phyloP scores from a whole-genome alignment of 2,329 filamentous ascomycete species.

The Helotiales sp. region DNA sequence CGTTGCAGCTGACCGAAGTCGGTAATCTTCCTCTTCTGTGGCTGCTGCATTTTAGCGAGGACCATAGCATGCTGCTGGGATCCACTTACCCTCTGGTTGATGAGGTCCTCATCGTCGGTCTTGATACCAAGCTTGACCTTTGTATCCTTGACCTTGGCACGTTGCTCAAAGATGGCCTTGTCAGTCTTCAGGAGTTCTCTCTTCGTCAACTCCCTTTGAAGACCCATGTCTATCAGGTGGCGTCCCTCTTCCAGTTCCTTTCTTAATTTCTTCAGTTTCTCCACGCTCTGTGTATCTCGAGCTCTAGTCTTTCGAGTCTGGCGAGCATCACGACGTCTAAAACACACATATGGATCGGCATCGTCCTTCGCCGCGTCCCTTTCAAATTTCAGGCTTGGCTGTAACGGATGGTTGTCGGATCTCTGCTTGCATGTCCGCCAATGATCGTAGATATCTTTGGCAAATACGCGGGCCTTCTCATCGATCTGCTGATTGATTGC shows the following conservation, averaged over 20 bases:
- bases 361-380: slow-evolving; percentile 93
- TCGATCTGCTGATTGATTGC: slow-evolving; percentile 55
- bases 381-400: slow-evolving; percentile 86
- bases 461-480: slow-evolving; percentile 52
- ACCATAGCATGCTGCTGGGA: slow-evolving; percentile 34
- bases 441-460: slow-evolving; percentile 83
- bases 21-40: slow-evolving; percentile 69
- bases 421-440: slow-evolving; percentile 75
- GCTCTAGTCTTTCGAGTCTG: slow-evolving; percentile 93
- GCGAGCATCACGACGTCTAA: slow-evolving; percentile 89
- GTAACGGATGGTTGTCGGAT: slow-evolving; percentile 69
- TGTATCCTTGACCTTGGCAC: slow-evolving; percentile 78
- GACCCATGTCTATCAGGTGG: slow-evolving; percentile 74
- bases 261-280: slow-evolving; percentile 89
- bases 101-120: slow-evolving; percentile 87
- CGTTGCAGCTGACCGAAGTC: slow-evolving; percentile 59
- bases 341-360: slow-evolving; percentile 96
- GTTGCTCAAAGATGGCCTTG: slow-evolving; percentile 78
- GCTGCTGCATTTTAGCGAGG: slow-evolving; percentile 40
- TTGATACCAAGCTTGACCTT: slow-evolving; percentile 90
- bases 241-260: slow-evolving; percentile 89
- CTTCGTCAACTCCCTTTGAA: slow-evolving; percentile 77
- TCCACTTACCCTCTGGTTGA: slow-evolving; percentile 82
- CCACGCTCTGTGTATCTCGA: slow-evolving; percentile 88
- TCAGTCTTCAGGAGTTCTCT: slow-evolving; percentile 76